Evolutionary conservation across 2,329 filamentous ascomycete genomes (phyloP), one percentile per base, ranked within the genome.

Genomic region (Aspergillus hiratsukae): DNA sequence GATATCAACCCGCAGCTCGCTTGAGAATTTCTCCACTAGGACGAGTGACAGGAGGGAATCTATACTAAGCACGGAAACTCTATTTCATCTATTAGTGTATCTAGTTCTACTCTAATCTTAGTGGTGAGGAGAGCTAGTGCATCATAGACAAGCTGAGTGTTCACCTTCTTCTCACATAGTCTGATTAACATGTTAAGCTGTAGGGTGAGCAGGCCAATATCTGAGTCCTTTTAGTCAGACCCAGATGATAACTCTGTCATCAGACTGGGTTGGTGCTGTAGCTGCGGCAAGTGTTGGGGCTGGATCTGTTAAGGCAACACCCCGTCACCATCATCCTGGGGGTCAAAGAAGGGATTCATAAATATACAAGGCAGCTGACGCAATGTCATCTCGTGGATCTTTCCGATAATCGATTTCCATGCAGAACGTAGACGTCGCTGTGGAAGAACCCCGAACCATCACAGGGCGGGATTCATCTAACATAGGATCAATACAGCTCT

Each of bases 381-480:
- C 64, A 80, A 79, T 57, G 69, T 52, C 29, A 69, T 60, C 1
- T 64, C 68, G 3, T 61, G 67, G 2, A 74, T 63, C 51, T 71
- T 57, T 1, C 69, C 75, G 0, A 77, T 57, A 28, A 77, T 66
- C 1, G 48, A 7, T 62, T 61, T 5, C 70, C 66, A 11, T 74
- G 70, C 2, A 76, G 52, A 19, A 76, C 62, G 51, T 74, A 76
- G 0, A 77, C 69, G 58, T 78, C 76, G 14, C 76, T 76, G 0
- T 65, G 41, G 53, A 66, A 76, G 11, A 72, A 55, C 5, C 62
- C 66, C 3, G 63, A 53, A 14, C 75, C 69, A 0, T 71, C 66
- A 3, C 53, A n/a, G 58, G 2, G 64, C 64, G 0, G 67, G 67
- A 7, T 62, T 59, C 70, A 71, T 72, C 48, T 58, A 17, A 72